These are phyloP conservation scores for Zygoascus biomembranicola DNA, from an alignment of 805 yeast genomes.

Conservation along the genomic window DNA sequence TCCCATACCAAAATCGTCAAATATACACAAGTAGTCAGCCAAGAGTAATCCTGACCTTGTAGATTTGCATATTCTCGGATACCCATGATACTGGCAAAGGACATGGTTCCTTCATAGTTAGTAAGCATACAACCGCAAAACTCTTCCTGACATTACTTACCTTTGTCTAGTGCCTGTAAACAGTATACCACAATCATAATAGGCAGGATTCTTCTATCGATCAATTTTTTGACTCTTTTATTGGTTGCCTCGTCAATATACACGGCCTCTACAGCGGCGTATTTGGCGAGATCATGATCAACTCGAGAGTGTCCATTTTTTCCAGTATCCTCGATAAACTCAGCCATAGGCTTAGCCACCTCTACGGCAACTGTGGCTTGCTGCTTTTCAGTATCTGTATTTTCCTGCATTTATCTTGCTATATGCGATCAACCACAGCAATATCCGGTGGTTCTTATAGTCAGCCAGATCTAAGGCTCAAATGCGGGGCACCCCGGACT, in stretches of 20 bases:
- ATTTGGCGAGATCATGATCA: slow-evolving; percentile 5
- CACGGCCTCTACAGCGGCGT: slow-evolving; percentile 15
- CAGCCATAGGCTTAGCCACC: not conserved
- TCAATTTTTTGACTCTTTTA: slow-evolving; percentile 7
- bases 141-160: slow-evolving; percentile 6
- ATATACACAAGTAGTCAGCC: slow-evolving; percentile 26
- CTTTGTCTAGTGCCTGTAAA: slow-evolving; percentile 35
- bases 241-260: slow-evolving; percentile 24
- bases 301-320: not conserved
- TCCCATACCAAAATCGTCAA: not conserved
- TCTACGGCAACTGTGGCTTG: not conserved
- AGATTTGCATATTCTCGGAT: slow-evolving; percentile 33
- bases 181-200: slow-evolving; percentile 4
- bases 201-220: slow-evolving; percentile 7
- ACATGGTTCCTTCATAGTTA: slow-evolving; percentile 24
- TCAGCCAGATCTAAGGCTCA: too few relatives aligned
- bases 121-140: too few relatives aligned
- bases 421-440: too few relatives aligned
- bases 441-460: too few relatives aligned
- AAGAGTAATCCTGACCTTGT: slow-evolving; percentile 32
- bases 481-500: too few relatives aligned
- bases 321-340: not conserved
- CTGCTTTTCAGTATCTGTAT: too few relatives aligned
- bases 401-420: too few relatives aligned
- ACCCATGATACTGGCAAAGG: slow-evolving; percentile 45